Percentiles rank a stretch among this genome's conserved stretches.
Conservation (phyloP, 352 stramenopile species). For the Nothophytophthora sp. region DNA sequence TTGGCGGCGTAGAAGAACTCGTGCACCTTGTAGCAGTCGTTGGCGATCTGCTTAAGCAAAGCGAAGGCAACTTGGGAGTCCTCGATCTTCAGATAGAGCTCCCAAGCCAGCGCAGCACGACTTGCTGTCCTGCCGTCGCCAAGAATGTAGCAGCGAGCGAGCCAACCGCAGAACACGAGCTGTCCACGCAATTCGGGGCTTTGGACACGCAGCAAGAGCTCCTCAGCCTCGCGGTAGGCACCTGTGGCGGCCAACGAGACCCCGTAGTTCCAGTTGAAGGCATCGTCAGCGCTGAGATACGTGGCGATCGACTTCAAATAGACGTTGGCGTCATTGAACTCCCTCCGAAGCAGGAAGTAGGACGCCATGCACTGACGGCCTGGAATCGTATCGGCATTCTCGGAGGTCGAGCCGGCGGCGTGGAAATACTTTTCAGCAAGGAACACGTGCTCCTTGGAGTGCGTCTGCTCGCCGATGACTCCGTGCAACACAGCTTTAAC, state of each 20-base stretch:
- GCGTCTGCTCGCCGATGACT: constrained; percentile 57
- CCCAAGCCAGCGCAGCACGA: constrained; percentile 48
- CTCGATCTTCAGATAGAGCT: constrained; percentile 65
- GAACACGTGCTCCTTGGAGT: constrained; percentile 72
- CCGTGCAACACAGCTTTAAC: constrained; percentile 66
- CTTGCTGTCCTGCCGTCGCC: background rate
- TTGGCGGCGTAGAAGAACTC: constrained; percentile 69
- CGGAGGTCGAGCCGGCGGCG: constrained; percentile 43
- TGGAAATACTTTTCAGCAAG: constrained; percentile 73
- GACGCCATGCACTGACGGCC: constrained; percentile 75
- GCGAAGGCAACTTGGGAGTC: constrained; percentile 43
- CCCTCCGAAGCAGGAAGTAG: constrained; percentile 65
- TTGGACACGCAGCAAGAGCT: constrained; percentile 53
- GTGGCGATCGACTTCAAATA: constrained; percentile 68
- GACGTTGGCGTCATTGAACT: constrained; percentile 63
- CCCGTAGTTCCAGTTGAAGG: constrained; percentile 86
- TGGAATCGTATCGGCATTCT: constrained; percentile 64
- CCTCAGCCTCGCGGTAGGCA: constrained; percentile 50
- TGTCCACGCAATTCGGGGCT: constrained; percentile 29
- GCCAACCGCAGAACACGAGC: constrained; percentile 51
- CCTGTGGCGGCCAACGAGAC: constrained; percentile 52
- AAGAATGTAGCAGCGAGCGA: constrained; percentile 58
- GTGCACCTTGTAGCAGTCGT: constrained; percentile 63
- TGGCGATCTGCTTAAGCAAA: constrained; percentile 66
- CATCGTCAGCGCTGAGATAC: constrained; percentile 53